Base-by-base conservation (phyloP, 23 red algal genomes). In the Gracilaria caudata region DNA sequence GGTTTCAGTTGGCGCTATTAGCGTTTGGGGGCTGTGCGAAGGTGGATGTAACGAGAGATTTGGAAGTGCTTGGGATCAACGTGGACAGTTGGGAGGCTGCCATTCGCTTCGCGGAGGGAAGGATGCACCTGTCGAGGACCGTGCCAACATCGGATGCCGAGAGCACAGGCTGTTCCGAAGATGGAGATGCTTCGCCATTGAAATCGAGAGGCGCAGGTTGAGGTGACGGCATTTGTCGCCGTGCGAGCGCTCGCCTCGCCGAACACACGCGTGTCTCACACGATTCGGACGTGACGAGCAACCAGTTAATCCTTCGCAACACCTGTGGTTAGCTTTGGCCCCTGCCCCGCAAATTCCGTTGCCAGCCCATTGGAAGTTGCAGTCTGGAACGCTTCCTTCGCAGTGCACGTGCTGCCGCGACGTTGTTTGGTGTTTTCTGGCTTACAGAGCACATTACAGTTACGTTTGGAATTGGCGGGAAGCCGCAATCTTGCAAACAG, bases 101-200 rank as follows among this genome's bases (percentile, higher is more conserved):
- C 30, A 66, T 66, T 66, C 30, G 61, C 30, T 25, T 36, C 61
- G 30, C 61, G 61, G 28, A 66, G 32, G 26, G 30, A 33, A 66
- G 61, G 61, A 66, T 66, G 61, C 29, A 66, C 61, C 61, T 66
- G 61, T 66, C 61, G 61, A 66, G 36, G 61, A 66, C 19, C 3
- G 61, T 30, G 61, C 29, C 13, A 36, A 19, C 61, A 7, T 37
- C 30, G 61, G 23, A 7, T 8, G 30, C 61, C 23, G 57, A 16
- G 61, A 66, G 61, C 61, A 66, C 61, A 66, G 36, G 61, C 61
- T 66, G 61, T 6, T 5, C 9, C 19, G 32, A 66, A 35, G 57
- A 4, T 2, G 23, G 21, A 25, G 29, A 29, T 5, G 61, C 17
- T 66, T 66, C 30, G 30, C 61, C 61, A 66, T 66, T 14, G 61